Conservation (phyloP, 176 grass and related monocot species). For the Puccinellia tenuiflora region DNA sequence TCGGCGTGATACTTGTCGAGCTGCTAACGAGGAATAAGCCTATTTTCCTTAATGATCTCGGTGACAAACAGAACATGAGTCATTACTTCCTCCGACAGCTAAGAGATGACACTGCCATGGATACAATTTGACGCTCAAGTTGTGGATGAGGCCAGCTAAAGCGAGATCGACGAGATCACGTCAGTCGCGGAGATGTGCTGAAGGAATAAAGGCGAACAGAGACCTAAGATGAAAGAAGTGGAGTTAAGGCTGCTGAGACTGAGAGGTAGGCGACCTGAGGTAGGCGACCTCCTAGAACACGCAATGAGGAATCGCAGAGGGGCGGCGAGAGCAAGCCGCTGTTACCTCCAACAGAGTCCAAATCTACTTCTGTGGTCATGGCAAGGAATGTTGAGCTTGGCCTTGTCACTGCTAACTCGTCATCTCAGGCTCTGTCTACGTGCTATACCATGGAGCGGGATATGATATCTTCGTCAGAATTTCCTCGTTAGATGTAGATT, state of each 20-base stretch:
- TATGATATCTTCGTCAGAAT: constrained; percentile 7
- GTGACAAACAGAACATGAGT: constrained; percentile 28
- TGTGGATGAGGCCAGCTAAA: constrained; percentile 31
- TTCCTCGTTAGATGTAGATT: constrained; percentile 1
- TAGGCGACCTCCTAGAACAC: neutral
- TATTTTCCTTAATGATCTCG: constrained; percentile 15
- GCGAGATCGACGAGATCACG: constrained; percentile 16
- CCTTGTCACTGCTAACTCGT: neutral
- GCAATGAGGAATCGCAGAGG: neutral
- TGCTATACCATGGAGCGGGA: constrained; percentile 26
- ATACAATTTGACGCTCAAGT: constrained; percentile 32
- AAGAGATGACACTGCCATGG: neutral
- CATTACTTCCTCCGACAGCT: constrained; percentile 31
- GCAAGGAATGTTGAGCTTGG: constrained; percentile 12
- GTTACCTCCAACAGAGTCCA: neutral
- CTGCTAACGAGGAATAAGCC: constrained; percentile 44
- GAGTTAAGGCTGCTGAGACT: constrained; percentile 33
- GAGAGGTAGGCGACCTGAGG: constrained; percentile 14
- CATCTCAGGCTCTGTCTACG: neutral
- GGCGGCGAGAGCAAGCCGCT: neutral
- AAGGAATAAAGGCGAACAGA: constrained; percentile 28
- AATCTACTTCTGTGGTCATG: neutral
- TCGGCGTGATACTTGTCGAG: constrained; percentile 46
- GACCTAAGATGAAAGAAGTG: constrained; percentile 52
- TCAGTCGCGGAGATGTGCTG: constrained; percentile 27